Base-by-base conservation (phyloP, 2,329 filamentous ascomycete species). In the Apiospora pterosperma region DNA sequence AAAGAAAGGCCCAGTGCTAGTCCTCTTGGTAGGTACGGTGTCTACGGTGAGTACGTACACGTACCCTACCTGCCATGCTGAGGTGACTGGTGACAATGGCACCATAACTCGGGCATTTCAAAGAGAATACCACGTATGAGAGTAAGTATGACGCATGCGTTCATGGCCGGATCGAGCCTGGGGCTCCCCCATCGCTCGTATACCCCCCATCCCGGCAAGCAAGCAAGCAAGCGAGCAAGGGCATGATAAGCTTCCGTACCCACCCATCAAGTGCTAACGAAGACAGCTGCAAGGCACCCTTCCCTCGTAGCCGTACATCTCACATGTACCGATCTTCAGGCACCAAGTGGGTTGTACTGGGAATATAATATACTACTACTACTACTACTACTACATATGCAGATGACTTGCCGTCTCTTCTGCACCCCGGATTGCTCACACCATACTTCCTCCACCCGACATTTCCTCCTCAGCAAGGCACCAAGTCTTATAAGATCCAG, bases 91-190 rank as follows among this genome's bases (percentile, higher is more conserved):
- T n/a, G 4, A 3, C 41, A n/a, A 42, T 7, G 44, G 25, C 44
- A 52, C 14, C n/a, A 3, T 38, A 31, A 55, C 39, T 62, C 60
- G 28, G 39, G 60, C 39, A n/a, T 31, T 16, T 55, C 48, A n/a
- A 34, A 55, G 48, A 69, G 31, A 64, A 69, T 42, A 64, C n/a
- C n/a, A n/a, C n/a, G n/a, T n/a, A n/a, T n/a, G n/a, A n/a, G n/a
- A n/a, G n/a, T n/a, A 65, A 68, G 66, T 68, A 73, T 74, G 73
- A 75, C 73, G 73, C 72, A 66, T 60, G 65, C 62, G 61, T 64
- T 66, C 62, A 61, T 63, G 48, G 36, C 34, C 59, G 36, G 62
- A 66, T 64, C 60, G 60, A 59, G 60, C 16, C 34, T 34, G 31
- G 39, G 61, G 52, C 48, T 60, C 39, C 34, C 44, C 31, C 61